These are phyloP conservation scores for Fragilariopsis cylindrus DNA, from an alignment of 108 stramenopile genomes.

Conservation along the genomic window DNA sequence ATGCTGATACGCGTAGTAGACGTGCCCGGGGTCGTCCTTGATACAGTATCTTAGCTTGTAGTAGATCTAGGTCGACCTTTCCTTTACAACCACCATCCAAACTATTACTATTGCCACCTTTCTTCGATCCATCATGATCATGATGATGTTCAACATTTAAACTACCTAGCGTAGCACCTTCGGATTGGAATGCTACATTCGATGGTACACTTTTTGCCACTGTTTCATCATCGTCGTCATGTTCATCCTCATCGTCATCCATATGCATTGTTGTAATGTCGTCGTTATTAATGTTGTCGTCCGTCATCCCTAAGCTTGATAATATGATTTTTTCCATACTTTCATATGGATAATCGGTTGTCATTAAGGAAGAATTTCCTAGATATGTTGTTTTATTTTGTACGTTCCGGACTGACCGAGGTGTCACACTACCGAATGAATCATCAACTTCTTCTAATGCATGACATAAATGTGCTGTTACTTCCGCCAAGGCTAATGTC, in stretches of 20 bases:
- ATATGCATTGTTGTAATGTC: neutral
- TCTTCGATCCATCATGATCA: neutral
- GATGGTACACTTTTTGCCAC: slow-evolving; percentile 21
- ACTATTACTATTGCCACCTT: neutral
- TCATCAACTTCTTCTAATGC: slow-evolving; percentile 61
- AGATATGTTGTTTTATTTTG: slow-evolving; percentile 27
- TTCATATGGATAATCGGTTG: slow-evolving; percentile 27
- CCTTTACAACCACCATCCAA: slow-evolving; percentile 20
- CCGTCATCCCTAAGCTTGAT: slow-evolving; percentile 38
- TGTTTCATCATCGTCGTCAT: slow-evolving; percentile 15
- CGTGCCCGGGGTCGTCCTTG: neutral
- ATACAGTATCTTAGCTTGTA: slow-evolving; percentile 24
- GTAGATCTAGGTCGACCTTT: slow-evolving; percentile 19
- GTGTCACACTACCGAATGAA: slow-evolving; percentile 12
- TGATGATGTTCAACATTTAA: slow-evolving; percentile 7
- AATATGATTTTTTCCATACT: slow-evolving; percentile 50
- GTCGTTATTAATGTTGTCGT: neutral
- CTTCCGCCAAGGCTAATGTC: slow-evolving; percentile 73
- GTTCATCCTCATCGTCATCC: neutral
- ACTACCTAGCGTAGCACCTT: neutral
- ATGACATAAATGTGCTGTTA: slow-evolving; percentile 80
- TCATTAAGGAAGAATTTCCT: slow-evolving; percentile 16
- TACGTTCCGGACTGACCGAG: slow-evolving; percentile 21
- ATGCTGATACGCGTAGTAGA: neutral
- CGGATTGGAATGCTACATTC: slow-evolving; percentile 9